These are phyloP conservation scores for Penicillium steckii DNA, from an alignment of 495 filamentous ascomycete species.

Conservation along the genomic window DNA sequence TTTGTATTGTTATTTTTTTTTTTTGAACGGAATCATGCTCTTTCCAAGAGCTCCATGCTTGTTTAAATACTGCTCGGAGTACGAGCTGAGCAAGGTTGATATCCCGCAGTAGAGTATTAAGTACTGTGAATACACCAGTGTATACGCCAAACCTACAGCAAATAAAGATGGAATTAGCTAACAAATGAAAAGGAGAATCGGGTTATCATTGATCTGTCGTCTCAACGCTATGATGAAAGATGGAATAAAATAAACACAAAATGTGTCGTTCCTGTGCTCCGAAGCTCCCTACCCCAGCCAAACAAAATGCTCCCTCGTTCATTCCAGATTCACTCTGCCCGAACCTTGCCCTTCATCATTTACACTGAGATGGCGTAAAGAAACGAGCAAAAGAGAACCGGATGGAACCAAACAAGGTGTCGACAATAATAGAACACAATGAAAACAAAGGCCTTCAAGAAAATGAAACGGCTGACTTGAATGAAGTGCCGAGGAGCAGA, in stretches of 20 bases:
- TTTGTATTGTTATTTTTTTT: no score
- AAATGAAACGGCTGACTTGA: constrained; percentile 5
- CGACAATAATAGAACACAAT: constrained; percentile 14
- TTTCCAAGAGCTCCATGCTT: no score
- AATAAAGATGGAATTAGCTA: no score
- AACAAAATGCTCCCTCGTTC: background rate
- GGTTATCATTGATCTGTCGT: constrained; percentile 39
- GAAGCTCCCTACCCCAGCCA: constrained; percentile 16
- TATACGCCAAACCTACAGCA: no score
- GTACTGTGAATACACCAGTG: no score
- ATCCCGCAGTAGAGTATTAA: no score
- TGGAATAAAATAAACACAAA: constrained; percentile 27
- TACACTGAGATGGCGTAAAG: background rate
- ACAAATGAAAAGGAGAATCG: constrained; percentile 6
- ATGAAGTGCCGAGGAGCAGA: constrained; percentile 2
- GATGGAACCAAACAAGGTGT: background rate
- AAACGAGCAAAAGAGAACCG: background rate
- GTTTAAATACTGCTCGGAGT: no score
- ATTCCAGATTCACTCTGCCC: background rate
- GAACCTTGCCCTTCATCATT: background rate
- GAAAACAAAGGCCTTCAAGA: constrained; percentile 1
- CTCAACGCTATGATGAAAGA: constrained; percentile 38
- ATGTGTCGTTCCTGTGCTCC: constrained; percentile 45
- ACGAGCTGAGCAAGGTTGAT: no score
- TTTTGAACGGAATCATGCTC: no score